Base-by-base conservation (phyloP, 176 grass and related monocot genomes). In the Aegilops tauschii region DNA sequence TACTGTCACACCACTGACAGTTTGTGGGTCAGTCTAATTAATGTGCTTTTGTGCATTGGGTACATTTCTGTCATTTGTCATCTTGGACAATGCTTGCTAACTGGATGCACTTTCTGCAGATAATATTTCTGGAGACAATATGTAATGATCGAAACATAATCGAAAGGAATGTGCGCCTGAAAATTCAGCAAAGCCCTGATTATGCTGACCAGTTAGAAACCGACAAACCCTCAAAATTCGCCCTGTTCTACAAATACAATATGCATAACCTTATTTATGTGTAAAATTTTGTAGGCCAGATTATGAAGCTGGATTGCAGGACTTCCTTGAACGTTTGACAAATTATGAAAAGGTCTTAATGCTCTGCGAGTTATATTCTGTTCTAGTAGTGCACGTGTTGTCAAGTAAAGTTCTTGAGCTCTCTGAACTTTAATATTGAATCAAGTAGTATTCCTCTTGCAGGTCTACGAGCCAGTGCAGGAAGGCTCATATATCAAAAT, bases 401-500 rank as follows among this genome's bases (percentile, higher is more conserved):
- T 21, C 54, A 37, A 52, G 17, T 88, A 82, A 84, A 50, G 65
- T 52, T 85, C 13, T 63, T 88, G 21, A 73, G 30, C 77, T 80
- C 8, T 63, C 37, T 65, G 31, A 65, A 71, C 65, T 78, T 77
- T 78, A 58, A 14, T 80, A 39, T 78, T 78, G 14, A 90, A 86
- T 80, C 44, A 83, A 64, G 35, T 50, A 29, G 37, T 27, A 76
- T 81, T 71, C 17, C 69, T 86, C 47, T 27, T 88, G 42, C 66
- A 98, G 97, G 94, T 89, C 14, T 98, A 98, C 5, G 94, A 98
- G 79, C 92, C 94, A 61, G 97, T 98, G 32, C 81, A 92, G 47
- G 97, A 98, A 88, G 97, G 97, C 37, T 98, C 97, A 42, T 98
- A 98, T 78, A 96, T 98, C 70, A 98, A 98, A 98, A 98, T 98